phyloP scores from a whole-genome alignment of 192 early-diverging fungal genomes.

The Backusella australiensis region DNA sequence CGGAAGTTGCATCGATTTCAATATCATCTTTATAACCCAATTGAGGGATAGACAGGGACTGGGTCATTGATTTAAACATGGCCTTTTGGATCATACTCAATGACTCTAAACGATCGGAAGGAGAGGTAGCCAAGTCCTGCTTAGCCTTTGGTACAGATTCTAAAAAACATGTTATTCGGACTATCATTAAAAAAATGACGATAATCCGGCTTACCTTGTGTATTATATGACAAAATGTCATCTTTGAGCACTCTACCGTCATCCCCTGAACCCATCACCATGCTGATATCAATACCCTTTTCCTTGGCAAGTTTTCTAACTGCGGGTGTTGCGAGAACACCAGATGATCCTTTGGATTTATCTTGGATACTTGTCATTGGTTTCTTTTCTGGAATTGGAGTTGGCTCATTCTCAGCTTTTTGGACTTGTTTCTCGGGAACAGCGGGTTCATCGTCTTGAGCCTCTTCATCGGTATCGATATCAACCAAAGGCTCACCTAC shows the following conservation, averaged over 20 bases:
- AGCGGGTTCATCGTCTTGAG: background rate
- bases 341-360: background rate
- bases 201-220: background rate
- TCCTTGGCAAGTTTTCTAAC: constrained; percentile 86
- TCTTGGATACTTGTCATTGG: background rate
- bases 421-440: background rate
- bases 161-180: background rate
- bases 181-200: background rate
- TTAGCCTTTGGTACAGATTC: background rate
- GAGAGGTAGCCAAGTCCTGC: background rate
- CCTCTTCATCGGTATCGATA: constrained; percentile 38
- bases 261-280: constrained; percentile 80
- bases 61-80: constrained; percentile 97
- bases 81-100: constrained; percentile 73
- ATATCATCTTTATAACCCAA: constrained; percentile 95
- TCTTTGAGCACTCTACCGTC: constrained; percentile 89
- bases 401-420: too few relatives aligned
- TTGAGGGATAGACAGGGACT: constrained; percentile 89
- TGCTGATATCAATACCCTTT: constrained; percentile 68
- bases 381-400: background rate
- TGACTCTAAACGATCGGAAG: constrained; percentile 16
- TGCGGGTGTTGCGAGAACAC: constrained; percentile 79
- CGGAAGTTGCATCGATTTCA: constrained; percentile 64
- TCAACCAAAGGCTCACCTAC: constrained; percentile 79
- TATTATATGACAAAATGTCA: constrained; percentile 69